Base-by-base conservation (phyloP, 805 yeast genomes). In the Zygosaccharomyces lentus region DNA sequence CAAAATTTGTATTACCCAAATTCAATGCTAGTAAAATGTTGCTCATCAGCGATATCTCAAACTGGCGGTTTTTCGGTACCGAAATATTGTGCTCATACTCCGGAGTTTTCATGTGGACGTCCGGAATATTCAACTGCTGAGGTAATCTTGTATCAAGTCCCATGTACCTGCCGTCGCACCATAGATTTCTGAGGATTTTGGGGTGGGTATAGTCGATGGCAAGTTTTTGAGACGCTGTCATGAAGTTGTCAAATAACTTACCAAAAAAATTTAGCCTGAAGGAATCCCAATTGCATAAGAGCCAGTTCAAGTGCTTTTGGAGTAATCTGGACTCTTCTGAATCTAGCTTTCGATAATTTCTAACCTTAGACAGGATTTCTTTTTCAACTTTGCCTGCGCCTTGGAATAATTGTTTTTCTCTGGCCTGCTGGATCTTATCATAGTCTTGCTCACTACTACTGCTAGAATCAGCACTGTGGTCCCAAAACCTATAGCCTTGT, bases 191-290 rank as follows among this genome's bases (percentile, higher is more conserved):
- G 48, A 74, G 71, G 25, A 80, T 77, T 54, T 78, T 77, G 1
- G 84, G 82, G 60, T 80, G 85, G 37, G 55, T 67, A 5, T 75
- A 62, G 52, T 78, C 79, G 1, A 80, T 59, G 0, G 80, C 78
- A 29, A 80, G 56, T 13, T 82, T 78, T 10, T 77, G 73, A 32
- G 77, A 68, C 2, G 77, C 54, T 3, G 81, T 79, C 64, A 77
- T 65, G 50, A 75, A 79, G 54, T 76, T 80, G 49, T 75, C 75
- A 43, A 62, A 64, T 24, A 77, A 63, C 2, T 78, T 72, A 0
- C 82, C 81, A 29, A 77, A 67, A 25, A 78, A 60, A 35, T 77
- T 73, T 2, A 78, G 32, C 45, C 79, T 75, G 23, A 58, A 53
- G 9, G 71, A 70, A 49, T 74, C 73, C 50, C 63, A 57, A 37